Evolutionary conservation across 106 monocot species (phyloP), one percentile per base, ranked within the genome.

Genomic region (Dioscorea alata): DNA sequence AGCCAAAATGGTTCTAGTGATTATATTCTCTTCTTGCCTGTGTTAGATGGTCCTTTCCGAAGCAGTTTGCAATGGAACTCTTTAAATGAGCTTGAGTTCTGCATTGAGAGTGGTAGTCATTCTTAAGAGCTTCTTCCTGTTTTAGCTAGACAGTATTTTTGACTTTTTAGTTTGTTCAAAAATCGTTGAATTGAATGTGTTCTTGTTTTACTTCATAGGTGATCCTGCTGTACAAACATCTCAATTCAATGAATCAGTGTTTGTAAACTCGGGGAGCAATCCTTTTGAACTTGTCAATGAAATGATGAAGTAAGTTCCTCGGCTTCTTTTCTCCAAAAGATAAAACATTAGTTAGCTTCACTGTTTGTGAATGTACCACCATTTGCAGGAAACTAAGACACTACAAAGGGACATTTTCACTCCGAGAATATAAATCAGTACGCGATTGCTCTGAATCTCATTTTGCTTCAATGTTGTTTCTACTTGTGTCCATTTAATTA

Each of bases 41-140:
- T 79, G 18, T 59, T 83, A 23, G 83, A 78, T 83, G 83, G 78
- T 17, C 61, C 20, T 33, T 83, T 79, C 19, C 71, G 78, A 35
- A 79, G 70, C 74, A 83, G 83, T 68, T 71, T 83, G 50, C 83
- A 83, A 63, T 78, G 83, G 64, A 83, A 75, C 21, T 78, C 83
- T 13, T 67, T 74, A 33, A 57, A 83, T 68, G 83, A 83, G 53
- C 83, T 83, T 49, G 74, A 83, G 58, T 78, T 78, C 35, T 83
- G 83, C 71, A 71, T 78, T 10, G 83, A 83, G 68, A 83, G 83
- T 24, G 83, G 78, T 83, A 79, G 70, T 42, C 19, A 57, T 48
- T 48, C 59, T 32, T 19, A 4, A 64, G 69, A 67, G 21, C 69
- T 49, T 57, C 63, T 25, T 75, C 33, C 66, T 61, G 33, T 59